Evolutionary conservation across 2,329 filamentous ascomycete genomes (phyloP).

Genomic region (Botrytis pseudocinerea): DNA sequence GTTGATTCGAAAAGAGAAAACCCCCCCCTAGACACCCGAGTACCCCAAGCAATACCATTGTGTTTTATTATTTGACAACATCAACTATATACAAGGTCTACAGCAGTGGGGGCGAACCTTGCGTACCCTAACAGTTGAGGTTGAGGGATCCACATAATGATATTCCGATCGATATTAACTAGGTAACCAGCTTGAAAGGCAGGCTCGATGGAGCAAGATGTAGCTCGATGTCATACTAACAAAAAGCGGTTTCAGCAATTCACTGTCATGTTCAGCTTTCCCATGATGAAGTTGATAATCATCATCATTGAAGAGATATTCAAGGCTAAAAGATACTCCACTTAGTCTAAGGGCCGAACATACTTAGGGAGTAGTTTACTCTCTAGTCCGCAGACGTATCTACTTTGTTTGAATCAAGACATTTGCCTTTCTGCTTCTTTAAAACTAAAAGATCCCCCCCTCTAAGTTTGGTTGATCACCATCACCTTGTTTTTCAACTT

Average conservation of each 20-base stretch:
- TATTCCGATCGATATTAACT: background rate
- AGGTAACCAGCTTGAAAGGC: background rate
- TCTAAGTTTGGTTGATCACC: background rate
- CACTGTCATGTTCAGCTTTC: background rate
- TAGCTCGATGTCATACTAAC: constrained; percentile 18
- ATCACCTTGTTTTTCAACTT: background rate
- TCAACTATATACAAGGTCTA: background rate
- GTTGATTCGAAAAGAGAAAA: background rate
- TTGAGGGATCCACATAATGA: background rate
- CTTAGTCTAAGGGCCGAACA: background rate
- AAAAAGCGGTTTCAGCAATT: background rate
- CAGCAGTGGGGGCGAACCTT: background rate
- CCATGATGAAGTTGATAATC: constrained; percentile 9
- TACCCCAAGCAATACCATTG: background rate
- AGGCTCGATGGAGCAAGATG: constrained; percentile 1
- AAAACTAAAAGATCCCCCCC: background rate
- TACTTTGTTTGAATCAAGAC: background rate
- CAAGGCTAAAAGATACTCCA: background rate
- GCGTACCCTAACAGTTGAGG: background rate
- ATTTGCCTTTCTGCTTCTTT: background rate
- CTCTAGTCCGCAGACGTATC: constrained; percentile 8
- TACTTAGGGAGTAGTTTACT: constrained; percentile 7
- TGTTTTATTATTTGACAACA: background rate
- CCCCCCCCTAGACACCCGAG: background rate
- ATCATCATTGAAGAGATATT: constrained; percentile 3